phyloP scores from a whole-genome alignment of 2,329 filamentous ascomycete genomes.

The Hypoxylon sp. region DNA sequence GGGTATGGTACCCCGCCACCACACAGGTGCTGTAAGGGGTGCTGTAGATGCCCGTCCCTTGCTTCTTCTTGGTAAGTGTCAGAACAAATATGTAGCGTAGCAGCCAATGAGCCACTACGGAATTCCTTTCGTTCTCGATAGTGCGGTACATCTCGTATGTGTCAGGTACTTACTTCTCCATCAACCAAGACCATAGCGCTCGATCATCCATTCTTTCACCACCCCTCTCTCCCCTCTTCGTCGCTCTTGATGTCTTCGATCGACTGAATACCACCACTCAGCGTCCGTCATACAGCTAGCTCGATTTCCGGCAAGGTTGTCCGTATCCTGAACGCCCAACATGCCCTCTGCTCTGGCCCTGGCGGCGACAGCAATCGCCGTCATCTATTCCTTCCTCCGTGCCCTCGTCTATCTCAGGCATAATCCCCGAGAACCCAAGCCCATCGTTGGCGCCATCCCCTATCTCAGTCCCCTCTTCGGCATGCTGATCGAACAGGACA shows the following conservation, averaged over 20 bases:
- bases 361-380: constrained; percentile 4
- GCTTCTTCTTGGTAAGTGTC: constrained; percentile 11
- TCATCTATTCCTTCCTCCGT: constrained; percentile 14
- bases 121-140: constrained; percentile 16
- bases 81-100: constrained; percentile 21
- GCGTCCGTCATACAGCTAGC: constrained; percentile 25
- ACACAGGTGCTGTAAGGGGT: constrained; percentile 52
- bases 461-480: constrained; percentile 30
- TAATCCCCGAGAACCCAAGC: constrained; percentile 27
- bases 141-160: constrained; percentile 10
- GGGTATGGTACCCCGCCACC: constrained; percentile 7
- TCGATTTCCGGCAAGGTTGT: constrained; percentile 22
- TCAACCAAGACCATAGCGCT: constrained; percentile 10
- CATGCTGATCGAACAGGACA: constrained; percentile 29
- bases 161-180: constrained; percentile 13
- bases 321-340: constrained; percentile 17
- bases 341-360: constrained; percentile 18
- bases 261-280: constrained; percentile 15
- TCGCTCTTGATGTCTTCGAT: constrained; percentile 30
- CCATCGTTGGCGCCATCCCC: constrained; percentile 26
- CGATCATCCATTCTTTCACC: constrained; percentile 25
- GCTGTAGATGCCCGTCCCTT: constrained; percentile 16
- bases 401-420: constrained; percentile 7
- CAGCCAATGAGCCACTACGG: constrained; percentile 15
- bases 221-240: constrained; percentile 10